Percentiles rank a stretch among this genome's conserved stretches.
phyloP scores from a whole-genome alignment of 371 early-diverging fungal species.

The Dichotomocladium elegans region DNA sequence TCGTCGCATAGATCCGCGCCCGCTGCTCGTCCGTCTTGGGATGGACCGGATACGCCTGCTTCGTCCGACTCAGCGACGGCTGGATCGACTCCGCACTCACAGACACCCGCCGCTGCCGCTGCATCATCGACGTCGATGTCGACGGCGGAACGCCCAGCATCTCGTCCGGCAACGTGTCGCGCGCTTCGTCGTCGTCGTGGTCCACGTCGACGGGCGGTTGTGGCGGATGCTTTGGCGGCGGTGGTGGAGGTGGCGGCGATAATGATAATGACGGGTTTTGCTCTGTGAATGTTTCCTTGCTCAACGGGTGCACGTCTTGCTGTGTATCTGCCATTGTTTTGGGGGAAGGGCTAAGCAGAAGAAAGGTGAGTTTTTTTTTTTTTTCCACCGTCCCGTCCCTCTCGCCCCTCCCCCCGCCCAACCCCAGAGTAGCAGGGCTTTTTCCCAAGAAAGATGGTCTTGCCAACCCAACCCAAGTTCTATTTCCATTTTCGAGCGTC shows the following conservation, averaged over 20 bases:
- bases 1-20: conserved; percentile 73
- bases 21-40: conserved; percentile 86
- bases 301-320: conserved; percentile 4
- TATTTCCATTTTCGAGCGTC: neutral
- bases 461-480: too few relatives aligned
- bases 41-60: conserved; percentile 75
- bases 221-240: neutral
- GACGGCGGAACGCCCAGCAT: conserved; percentile 61
- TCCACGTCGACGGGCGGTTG: neutral
- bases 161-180: conserved; percentile 19
- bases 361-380: neutral
- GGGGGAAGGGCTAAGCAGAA: neutral
- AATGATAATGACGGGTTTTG: neutral
- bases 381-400: too few relatives aligned
- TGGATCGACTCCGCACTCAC: conserved; percentile 97
- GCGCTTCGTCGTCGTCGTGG: conserved; percentile 29
- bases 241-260: neutral
- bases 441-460: too few relatives aligned
- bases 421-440: neutral
- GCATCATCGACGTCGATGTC: too few relatives aligned
- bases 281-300: neutral
- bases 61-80: conserved; percentile 61
- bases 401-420: too few relatives aligned
- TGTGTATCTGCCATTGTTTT: neutral
- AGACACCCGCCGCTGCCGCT: conserved; percentile 85